phyloP scores from a whole-genome alignment of 495 filamentous ascomycete genomes.

The Achaetomiella virescens region DNA sequence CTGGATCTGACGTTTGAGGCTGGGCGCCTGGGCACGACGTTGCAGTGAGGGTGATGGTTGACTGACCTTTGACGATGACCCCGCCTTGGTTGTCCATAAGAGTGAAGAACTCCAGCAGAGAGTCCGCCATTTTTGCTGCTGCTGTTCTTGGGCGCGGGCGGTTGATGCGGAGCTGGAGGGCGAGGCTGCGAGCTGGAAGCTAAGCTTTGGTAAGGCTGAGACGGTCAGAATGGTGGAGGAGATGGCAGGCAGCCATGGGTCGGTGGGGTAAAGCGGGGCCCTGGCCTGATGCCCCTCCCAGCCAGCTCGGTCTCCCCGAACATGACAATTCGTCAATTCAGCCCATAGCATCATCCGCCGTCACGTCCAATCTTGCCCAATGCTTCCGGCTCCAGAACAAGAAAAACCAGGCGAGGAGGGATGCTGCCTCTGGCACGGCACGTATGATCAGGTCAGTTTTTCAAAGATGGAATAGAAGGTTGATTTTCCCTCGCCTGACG shows the following conservation, averaged over 20 bases:
- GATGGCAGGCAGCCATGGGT: slow-evolving; percentile 2
- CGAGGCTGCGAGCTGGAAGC: neutral
- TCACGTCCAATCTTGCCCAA: too few relatives aligned
- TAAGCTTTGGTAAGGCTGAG: slow-evolving; percentile 21
- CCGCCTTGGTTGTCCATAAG: slow-evolving; percentile 38
- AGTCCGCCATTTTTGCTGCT: slow-evolving; percentile 18
- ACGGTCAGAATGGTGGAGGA: neutral
- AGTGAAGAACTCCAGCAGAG: slow-evolving; percentile 38
- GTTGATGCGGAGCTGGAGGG: neutral
- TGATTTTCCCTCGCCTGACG: neutral
- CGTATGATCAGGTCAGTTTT: too few relatives aligned
- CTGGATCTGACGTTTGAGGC: neutral
- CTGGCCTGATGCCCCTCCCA: neutral
- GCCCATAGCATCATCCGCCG: too few relatives aligned
- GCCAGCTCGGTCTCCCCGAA: neutral
- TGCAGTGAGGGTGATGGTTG: neutral
- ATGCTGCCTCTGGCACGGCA: too few relatives aligned
- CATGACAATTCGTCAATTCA: neutral
- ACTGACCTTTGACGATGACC: slow-evolving; percentile 43
- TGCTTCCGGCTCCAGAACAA: too few relatives aligned
- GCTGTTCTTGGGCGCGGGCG: neutral
- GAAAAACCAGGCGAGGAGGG: too few relatives aligned
- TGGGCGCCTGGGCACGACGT: neutral
- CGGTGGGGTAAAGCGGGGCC: slow-evolving; percentile 5
- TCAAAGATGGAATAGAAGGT: too few relatives aligned